Evolutionary conservation across 345 rosid genomes (phyloP).

Genomic region (Eucalyptus melliodora): DNA sequence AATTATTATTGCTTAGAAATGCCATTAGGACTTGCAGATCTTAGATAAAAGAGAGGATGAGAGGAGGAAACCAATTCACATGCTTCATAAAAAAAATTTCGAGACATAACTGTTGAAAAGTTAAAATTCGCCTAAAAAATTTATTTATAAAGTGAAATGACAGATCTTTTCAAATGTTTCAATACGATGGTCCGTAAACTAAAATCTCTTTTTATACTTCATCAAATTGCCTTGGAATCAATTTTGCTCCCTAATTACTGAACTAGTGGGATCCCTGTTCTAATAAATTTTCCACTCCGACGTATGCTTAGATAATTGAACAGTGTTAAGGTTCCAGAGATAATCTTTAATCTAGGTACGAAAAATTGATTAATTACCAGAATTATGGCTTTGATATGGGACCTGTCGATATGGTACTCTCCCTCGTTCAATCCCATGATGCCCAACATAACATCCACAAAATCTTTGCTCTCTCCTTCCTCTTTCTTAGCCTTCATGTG

Average conservation of each 20-base stretch:
- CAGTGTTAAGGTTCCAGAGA: background rate
- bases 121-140: background rate
- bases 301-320: background rate
- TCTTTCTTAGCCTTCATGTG: constrained; percentile 3
- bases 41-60: background rate
- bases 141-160: background rate
- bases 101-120: background rate
- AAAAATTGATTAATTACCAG: background rate
- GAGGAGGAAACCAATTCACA: background rate
- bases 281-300: background rate
- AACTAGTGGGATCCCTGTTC: background rate
- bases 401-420: constrained; percentile 2
- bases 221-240: background rate
- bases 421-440: constrained; percentile 5
- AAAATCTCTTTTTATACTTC: background rate
- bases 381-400: constrained; percentile 7
- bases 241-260: background rate
- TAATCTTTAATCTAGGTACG: too few species aligned
- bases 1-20: background rate
- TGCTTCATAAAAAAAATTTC: background rate
- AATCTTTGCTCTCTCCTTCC: constrained; percentile 3
- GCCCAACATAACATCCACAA: constrained; percentile 12
- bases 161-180: background rate
- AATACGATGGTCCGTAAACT: background rate
- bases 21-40: background rate